Evolutionary conservation across 2,329 filamentous ascomycete genomes (phyloP), one percentile per base, ranked within the genome.

Genomic region (Botrytis cinerea): DNA sequence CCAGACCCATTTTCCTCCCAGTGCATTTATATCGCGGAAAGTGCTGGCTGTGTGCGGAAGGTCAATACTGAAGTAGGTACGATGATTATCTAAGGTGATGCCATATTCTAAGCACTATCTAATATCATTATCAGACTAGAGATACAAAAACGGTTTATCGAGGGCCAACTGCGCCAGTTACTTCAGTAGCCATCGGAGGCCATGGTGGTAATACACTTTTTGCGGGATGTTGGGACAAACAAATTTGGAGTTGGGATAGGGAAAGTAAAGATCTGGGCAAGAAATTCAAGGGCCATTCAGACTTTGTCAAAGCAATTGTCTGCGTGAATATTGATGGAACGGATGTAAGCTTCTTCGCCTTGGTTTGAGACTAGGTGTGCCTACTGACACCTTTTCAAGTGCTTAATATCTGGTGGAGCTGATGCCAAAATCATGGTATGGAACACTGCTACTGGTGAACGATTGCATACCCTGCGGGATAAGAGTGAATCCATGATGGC

Each of bases 161-260:
- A 79, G 94, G 94, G 2, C 93, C 95, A 28, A 88, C 87, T 63
- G 92, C 93, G 5, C 96, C 96, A 1, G 85, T 97, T 16, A 95
- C 93, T 16, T 93, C 92, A 77, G 83, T 97, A 43, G 89, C 92
- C 25, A 85, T 93, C 51, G 90, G 88, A 62, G 87, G 89, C 22
- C 81, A 84, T 6, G 84, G 84, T 40, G 86, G 85, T 74, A 83
- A 82, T 69, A 92, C 87, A 1, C 80, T 98, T 18, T 98, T 94
- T 82, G 94, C 94, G 38, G 95, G 95, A 48, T 96, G 91, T 74
- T 99, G 96, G 96, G 95, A 99, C 83, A 97, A 97, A 84, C 87
- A 89, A 32, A 88, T 98, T 73, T 97, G 94, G 91, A 92, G 92
- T 46, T 98, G 94, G 92, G 87, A 93, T 78, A 84, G 91, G 46